phyloP scores from a whole-genome alignment of 1,284 basidiomycete species.

The Ceratobasidium sp. region DNA sequence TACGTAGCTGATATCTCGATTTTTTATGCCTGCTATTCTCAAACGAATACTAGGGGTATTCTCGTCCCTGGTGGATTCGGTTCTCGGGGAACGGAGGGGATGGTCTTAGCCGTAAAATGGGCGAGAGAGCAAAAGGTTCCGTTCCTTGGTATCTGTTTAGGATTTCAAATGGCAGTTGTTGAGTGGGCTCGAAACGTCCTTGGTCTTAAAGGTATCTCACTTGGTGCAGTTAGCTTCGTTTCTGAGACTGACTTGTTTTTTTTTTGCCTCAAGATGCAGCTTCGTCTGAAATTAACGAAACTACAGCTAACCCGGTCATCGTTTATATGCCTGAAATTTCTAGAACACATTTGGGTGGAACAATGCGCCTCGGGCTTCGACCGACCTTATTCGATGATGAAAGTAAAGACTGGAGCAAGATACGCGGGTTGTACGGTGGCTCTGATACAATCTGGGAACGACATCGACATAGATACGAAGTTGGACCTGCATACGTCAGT shows the following conservation, averaged over 20 bases:
- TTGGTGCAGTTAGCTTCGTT: not conserved
- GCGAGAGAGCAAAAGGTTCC: constrained; percentile 95
- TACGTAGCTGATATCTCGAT: constrained; percentile 58
- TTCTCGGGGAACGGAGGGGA: constrained; percentile 93
- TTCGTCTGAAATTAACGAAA: constrained; percentile 83
- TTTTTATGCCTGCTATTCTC: constrained; percentile 5
- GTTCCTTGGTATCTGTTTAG: constrained; percentile 96
- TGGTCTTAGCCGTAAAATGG: constrained; percentile 97
- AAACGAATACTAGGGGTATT: constrained; percentile 74
- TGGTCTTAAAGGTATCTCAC: constrained; percentile 69
- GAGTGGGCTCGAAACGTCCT: constrained; percentile 94
- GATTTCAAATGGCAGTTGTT: constrained; percentile 97
- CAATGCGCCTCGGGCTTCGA: constrained; percentile 95
- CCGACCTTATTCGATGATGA: constrained; percentile 88
- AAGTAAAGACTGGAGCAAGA: constrained; percentile 74
- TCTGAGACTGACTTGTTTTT: not conserved
- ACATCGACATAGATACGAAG: constrained; percentile 97
- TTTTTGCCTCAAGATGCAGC: constrained; percentile 74
- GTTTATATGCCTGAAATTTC: constrained; percentile 99
- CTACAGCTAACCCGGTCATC: constrained; percentile 77
- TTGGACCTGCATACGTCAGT: constrained; percentile 90
- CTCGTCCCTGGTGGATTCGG: constrained; percentile 98
- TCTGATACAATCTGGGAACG: constrained; percentile 92
- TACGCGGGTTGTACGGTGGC: constrained; percentile 88
- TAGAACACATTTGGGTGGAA: constrained; percentile 97